Conservation (phyloP, 805 yeast genomes). For the Candida taoyuanica region DNA sequence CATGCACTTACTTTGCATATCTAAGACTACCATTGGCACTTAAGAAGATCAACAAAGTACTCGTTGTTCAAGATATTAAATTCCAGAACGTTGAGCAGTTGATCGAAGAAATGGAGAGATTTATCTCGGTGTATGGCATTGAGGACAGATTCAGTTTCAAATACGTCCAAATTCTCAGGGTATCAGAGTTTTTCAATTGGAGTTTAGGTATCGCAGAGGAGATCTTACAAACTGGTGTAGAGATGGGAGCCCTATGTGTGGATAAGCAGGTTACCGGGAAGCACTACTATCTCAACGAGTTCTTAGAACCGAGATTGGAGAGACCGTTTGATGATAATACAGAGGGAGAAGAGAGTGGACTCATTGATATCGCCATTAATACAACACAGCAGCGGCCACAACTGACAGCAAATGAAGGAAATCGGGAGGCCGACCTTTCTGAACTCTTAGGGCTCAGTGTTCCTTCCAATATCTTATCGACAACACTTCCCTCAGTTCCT, state of each 20-base stretch:
- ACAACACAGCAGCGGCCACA: too few relatives aligned
- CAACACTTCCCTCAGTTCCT: slow-evolving; percentile 8
- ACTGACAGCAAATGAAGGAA: neutral
- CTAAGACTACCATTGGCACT: slow-evolving; percentile 54
- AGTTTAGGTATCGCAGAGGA: slow-evolving; percentile 61
- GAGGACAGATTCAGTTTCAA: slow-evolving; percentile 25
- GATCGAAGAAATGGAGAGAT: slow-evolving; percentile 23
- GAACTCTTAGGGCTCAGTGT: slow-evolving; percentile 4
- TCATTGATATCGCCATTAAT: too few relatives aligned
- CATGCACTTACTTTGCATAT: slow-evolving; percentile 52
- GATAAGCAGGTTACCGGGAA: slow-evolving; percentile 69
- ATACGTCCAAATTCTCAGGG: slow-evolving; percentile 24
- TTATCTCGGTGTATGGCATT: slow-evolving; percentile 29
- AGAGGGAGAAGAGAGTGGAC: too few relatives aligned
- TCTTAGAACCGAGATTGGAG: too few relatives aligned
- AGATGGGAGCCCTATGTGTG: slow-evolving; percentile 50
- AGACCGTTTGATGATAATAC: too few relatives aligned
- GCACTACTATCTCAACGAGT: slow-evolving; percentile 51
- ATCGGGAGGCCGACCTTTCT: neutral
- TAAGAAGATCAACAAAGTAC: slow-evolving; percentile 33
- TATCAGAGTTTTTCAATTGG: slow-evolving; percentile 47
- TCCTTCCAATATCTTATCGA: slow-evolving; percentile 1
- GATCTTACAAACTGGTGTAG: slow-evolving; percentile 57
- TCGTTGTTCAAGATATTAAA: slow-evolving; percentile 37
- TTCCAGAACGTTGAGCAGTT: slow-evolving; percentile 32